Evolutionary conservation across 2,329 filamentous ascomycete species (phyloP).

Genomic region (Epichloe sp.): DNA sequence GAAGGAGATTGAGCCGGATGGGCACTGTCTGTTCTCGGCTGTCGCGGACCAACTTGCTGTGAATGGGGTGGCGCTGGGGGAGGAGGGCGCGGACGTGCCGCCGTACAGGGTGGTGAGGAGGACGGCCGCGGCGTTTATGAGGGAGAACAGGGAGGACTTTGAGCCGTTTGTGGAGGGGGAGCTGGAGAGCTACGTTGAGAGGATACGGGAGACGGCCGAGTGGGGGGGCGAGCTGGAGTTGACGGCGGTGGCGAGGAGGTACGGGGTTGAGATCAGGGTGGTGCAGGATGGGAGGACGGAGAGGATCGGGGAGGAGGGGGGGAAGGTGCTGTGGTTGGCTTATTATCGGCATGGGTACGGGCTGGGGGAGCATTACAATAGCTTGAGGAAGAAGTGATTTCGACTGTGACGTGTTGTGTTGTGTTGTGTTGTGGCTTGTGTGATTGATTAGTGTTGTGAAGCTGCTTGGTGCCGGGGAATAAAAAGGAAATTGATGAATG

Average conservation of each 20-base stretch:
- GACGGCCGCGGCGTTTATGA: conserved; percentile 67
- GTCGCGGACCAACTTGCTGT: conserved; percentile 7
- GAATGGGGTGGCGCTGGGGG: not conserved
- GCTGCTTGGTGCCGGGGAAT: too few relatives aligned
- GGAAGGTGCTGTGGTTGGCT: conserved; percentile 63
- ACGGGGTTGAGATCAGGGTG: conserved; percentile 69
- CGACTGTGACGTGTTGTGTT: too few relatives aligned
- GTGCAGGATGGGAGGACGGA: conserved; percentile 75
- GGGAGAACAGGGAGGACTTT: conserved; percentile 64
- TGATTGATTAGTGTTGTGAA: too few relatives aligned
- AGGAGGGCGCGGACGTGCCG: conserved; percentile 8
- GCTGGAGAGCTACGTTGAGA: conserved; percentile 56
- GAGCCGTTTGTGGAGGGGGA: conserved; percentile 76
- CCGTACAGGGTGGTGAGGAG: conserved; percentile 55
- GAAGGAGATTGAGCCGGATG: conserved; percentile 74
- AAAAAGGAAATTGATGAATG: too few relatives aligned
- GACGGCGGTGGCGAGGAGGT: conserved; percentile 67
- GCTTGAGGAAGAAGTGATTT: conserved; percentile 41
- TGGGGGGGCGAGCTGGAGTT: conserved; percentile 98
- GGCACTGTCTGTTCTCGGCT: conserved; percentile 89
- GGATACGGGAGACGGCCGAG: conserved; percentile 77
- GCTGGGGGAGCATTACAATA: conserved; percentile 95
- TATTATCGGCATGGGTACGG: conserved; percentile 94
- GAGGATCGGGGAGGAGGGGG: conserved; percentile 44
- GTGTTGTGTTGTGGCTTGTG: too few relatives aligned